Base-by-base conservation (phyloP, 2,329 filamentous ascomycete species). In the Aspergillus clavatus region DNA sequence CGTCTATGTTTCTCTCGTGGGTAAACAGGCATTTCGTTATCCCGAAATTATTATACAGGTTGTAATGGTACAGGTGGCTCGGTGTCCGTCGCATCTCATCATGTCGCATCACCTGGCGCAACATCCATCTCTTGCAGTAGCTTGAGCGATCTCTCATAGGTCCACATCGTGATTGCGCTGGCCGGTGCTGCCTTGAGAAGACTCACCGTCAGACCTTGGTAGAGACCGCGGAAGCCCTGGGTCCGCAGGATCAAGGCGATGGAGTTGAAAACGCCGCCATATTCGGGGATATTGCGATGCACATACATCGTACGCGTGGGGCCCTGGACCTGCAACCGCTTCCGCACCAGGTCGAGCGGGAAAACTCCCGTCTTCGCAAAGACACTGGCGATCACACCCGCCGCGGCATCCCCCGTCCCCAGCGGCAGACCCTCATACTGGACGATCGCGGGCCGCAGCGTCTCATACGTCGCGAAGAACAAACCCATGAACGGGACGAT, bases 401-500 rank as follows among this genome's bases (percentile, higher is more conserved):
- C 87, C 1, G 83, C 78, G 0, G 91, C 93, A 67, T 97, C 89
- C 1, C 86, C 86, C 12, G 83, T 84, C 16, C 89, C 87, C 65
- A 85, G 84, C 0, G 83, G 84, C 54, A 87, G 64, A 7, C 78
- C 65, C 7, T 59, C 52, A 2, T 55, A 38, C 37, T 91, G 66
- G 0, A 77, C 79, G n/a, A n/a, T n/a, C n/a, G n/a, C n/a, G 5
- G 80, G 63, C 5, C 87, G 77, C 40, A 95, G 71, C 7, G 78
- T 75, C 68, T 98, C 93, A 71, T 97, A 98, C 31, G 82, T 79
- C 26, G 87, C 80, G 69, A 98, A 98, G 73, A 98, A 97, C 2
- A 95, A 76, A 11, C 93, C 93, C 93, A 98, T 98, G 66, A 91
- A 95, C 2, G 93, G 93, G 7, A 95, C 81, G 39, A 97, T 93